A percentile compares a stretch with the other conserved stretches of the same genome.
Conservation (phyloP, 345 rosid species). For the Camelina hispida region DNA sequence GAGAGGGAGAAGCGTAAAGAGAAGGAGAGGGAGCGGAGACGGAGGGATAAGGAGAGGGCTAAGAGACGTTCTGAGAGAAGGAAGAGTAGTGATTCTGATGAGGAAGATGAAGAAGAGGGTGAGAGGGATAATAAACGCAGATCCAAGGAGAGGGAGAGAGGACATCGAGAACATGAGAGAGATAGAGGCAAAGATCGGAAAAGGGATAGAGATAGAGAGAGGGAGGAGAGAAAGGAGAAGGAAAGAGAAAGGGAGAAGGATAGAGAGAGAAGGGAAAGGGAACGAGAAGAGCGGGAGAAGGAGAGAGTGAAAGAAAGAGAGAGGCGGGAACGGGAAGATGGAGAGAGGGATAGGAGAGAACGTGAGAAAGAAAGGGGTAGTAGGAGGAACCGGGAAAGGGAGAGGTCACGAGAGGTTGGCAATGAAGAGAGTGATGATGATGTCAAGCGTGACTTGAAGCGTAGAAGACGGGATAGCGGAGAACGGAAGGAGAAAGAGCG, state of each 20-base stretch:
- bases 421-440: conserved; percentile 68
- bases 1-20: conserved; percentile 53
- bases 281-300: conserved; percentile 44
- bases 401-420: conserved; percentile 57
- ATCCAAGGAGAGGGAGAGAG: conserved; percentile 46
- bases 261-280: conserved; percentile 46
- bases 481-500: conserved; percentile 67
- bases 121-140: conserved; percentile 53
- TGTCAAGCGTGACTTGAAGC: conserved; percentile 55
- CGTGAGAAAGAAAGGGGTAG: conserved; percentile 63
- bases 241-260: conserved; percentile 44
- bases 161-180: conserved; percentile 47
- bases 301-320: conserved; percentile 47
- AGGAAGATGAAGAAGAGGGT: conserved; percentile 47
- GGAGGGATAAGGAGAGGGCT: conserved; percentile 46
- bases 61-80: conserved; percentile 55
- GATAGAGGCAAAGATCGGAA: conserved; percentile 42
- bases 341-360: conserved; percentile 46
- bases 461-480: conserved; percentile 61
- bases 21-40: conserved; percentile 50
- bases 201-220: conserved; percentile 39
- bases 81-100: conserved; percentile 58
- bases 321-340: conserved; percentile 48
- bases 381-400: conserved; percentile 64
- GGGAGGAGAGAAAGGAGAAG: conserved; percentile 44